These are phyloP conservation scores for Agaricus sinodeliciosus DNA, from an alignment of 768 basidiomycete genomes.

Conservation along the genomic window DNA sequence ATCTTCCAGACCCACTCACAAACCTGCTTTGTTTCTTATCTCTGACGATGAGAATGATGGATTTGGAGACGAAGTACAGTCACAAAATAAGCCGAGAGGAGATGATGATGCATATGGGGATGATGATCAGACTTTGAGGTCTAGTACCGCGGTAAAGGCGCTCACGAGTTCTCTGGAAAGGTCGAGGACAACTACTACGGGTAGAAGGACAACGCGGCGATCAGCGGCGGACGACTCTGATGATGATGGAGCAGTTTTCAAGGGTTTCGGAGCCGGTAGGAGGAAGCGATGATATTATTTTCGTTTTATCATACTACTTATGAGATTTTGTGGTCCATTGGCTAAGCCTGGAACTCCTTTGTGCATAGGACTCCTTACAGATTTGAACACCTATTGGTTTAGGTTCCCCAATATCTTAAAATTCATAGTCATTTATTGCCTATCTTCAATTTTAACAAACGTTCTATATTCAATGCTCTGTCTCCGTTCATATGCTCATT, in stretches of 20 bases:
- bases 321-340: background rate
- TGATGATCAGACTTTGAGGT: conserved; percentile 21
- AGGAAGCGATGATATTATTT: background rate
- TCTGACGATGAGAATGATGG: conserved; percentile 35
- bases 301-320: background rate
- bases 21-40: conserved; percentile 41
- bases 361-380: too few species aligned
- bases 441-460: too few species aligned
- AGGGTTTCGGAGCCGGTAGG: conserved; percentile 40
- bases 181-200: conserved; percentile 20
- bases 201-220: conserved; percentile 22
- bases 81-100: conserved; percentile 10
- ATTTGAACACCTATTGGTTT: too few species aligned
- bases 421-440: too few species aligned
- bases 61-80: background rate
- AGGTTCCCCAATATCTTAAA: too few species aligned
- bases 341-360: too few species aligned
- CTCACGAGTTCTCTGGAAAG: conserved; percentile 15
- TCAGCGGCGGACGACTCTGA: conserved; percentile 63
- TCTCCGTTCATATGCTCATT: too few species aligned
- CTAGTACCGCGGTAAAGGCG: conserved; percentile 18
- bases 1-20: conserved; percentile 14
- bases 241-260: conserved; percentile 65
- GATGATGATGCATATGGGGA: conserved; percentile 18
- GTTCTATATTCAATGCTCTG: too few species aligned